These are phyloP conservation scores for Leccinellum luteum DNA, from an alignment of 768 basidiomycete genomes.

Conservation along the genomic window DNA sequence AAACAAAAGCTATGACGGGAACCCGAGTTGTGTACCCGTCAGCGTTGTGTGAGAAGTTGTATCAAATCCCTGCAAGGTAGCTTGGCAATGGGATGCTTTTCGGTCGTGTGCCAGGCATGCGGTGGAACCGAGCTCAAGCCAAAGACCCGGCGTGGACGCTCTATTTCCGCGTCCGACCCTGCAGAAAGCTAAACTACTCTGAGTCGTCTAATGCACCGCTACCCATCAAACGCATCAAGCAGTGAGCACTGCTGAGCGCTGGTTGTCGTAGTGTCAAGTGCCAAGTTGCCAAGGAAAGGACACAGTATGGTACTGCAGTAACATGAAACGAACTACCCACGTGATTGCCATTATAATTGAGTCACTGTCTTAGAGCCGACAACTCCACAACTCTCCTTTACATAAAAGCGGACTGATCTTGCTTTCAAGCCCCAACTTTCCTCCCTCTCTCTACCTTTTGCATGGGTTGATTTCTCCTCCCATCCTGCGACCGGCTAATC, in stretches of 20 bases:
- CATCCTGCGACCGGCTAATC: background rate
- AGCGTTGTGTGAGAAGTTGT: background rate
- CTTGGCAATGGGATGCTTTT: background rate
- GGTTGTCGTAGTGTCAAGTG: conserved; percentile 1
- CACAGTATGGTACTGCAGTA: too few species aligned
- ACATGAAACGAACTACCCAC: conserved; percentile 6
- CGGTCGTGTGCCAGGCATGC: conserved; percentile 1
- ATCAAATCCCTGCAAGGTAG: background rate
- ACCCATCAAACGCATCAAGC: background rate
- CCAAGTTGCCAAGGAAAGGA: background rate
- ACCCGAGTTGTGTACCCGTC: background rate
- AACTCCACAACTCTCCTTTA: conserved; percentile 3
- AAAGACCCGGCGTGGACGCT: conserved; percentile 1
- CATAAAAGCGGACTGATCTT: background rate
- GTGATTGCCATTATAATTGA: conserved; percentile 8
- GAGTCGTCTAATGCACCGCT: background rate
- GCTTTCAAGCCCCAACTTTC: background rate
- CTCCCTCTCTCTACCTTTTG: background rate
- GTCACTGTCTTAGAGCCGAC: conserved; percentile 9
- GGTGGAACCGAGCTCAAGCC: background rate
- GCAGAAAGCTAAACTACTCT: background rate
- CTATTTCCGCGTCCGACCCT: conserved; percentile 15
- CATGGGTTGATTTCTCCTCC: conserved; percentile 17
- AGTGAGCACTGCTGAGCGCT: background rate
- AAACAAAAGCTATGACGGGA: background rate